phyloP scores from a whole-genome alignment of 768 basidiomycete genomes.

The Leccinum barrowsii region DNA sequence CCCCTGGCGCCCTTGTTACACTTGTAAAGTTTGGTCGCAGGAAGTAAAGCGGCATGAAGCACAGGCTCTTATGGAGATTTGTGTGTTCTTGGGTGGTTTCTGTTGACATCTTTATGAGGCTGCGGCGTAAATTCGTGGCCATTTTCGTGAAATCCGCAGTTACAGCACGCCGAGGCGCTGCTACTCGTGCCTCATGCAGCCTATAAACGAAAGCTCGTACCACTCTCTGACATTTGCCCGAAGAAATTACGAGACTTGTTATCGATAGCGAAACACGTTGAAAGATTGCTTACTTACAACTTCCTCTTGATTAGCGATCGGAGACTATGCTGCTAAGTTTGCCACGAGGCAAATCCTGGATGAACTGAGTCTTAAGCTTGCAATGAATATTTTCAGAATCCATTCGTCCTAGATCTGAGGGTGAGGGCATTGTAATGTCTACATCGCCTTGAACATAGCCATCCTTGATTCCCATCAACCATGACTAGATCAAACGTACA shows the following conservation, averaged over 20 bases:
- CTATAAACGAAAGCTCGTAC: neutral
- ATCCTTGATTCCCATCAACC: neutral
- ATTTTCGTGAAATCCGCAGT: neutral
- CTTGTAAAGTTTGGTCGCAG: constrained; percentile 3
- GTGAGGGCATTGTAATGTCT: neutral
- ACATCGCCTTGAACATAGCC: neutral
- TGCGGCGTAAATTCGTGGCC: neutral
- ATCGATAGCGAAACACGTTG: neutral
- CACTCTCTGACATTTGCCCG: neutral
- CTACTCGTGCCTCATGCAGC: neutral
- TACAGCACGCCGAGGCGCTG: neutral
- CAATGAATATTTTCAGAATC: neutral
- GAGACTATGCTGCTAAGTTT: neutral
- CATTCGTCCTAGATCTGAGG: neutral
- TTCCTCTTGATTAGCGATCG: neutral
- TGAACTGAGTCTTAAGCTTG: neutral
- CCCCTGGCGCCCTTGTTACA: neutral
- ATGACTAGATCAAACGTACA: neutral
- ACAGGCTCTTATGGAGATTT: neutral
- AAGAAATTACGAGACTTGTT: neutral
- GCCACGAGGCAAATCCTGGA: neutral
- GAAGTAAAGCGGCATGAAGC: neutral
- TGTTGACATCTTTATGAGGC: neutral
- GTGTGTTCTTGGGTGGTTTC: neutral
- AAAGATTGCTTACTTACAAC: neutral